These are phyloP conservation scores for Candolleomyces aberdarensis DNA, from an alignment of 768 basidiomycete genomes.

Conservation along the genomic window DNA sequence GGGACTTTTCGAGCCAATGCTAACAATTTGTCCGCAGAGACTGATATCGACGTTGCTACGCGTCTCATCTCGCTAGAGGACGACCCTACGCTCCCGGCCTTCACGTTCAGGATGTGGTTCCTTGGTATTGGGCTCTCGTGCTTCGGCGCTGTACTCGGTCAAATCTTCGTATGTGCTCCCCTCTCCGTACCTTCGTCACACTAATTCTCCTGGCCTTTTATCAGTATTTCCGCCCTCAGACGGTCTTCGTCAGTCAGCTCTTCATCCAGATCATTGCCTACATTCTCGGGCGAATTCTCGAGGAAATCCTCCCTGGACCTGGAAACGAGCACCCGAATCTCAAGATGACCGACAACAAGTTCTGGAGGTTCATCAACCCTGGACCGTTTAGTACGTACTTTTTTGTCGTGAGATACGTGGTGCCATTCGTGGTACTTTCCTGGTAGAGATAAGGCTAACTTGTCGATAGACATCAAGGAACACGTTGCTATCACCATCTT, in stretches of 20 bases:
- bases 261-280: slow-evolving; percentile 53
- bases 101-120: slow-evolving; percentile 57
- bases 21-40: slow-evolving; percentile 25
- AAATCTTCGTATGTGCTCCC: slow-evolving; percentile 40
- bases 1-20: background rate
- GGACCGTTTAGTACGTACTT: slow-evolving; percentile 52
- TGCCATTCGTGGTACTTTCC: background rate
- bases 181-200: background rate
- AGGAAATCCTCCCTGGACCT: slow-evolving; percentile 37
- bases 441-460: background rate
- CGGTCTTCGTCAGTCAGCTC: slow-evolving; percentile 44
- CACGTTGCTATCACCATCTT: slow-evolving; percentile 64
- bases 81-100: slow-evolving; percentile 44
- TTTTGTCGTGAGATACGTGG: background rate
- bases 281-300: slow-evolving; percentile 44
- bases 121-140: slow-evolving; percentile 52
- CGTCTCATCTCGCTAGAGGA: slow-evolving; percentile 53
- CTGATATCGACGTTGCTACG: slow-evolving; percentile 43
- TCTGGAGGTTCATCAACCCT: slow-evolving; percentile 59
- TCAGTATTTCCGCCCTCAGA: slow-evolving; percentile 54
- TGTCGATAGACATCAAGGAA: slow-evolving; percentile 43
- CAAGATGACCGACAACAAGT: slow-evolving; percentile 32
- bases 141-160: slow-evolving; percentile 50
- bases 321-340: slow-evolving; percentile 22
- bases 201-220: slow-evolving; percentile 1